Percentiles rank a stretch among this genome's conserved stretches.
Conservation (phyloP, 179 eudicot genomes). For the Corrigiola litoralis region DNA sequence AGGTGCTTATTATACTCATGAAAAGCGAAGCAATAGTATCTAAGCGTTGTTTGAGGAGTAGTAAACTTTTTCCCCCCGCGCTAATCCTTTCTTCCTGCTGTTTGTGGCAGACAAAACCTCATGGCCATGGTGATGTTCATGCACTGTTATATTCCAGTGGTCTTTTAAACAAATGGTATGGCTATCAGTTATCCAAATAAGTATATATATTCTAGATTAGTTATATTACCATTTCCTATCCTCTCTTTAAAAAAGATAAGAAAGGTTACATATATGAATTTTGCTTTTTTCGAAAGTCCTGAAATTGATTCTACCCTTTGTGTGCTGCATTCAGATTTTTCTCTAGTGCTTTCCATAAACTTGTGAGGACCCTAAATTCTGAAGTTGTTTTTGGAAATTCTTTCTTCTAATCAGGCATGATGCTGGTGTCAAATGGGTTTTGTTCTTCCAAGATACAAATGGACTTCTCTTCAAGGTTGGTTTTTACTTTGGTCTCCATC, state of each 20-base stretch:
- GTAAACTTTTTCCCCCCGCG: background rate
- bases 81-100: constrained; percentile 13
- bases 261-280: too few species aligned
- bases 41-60: too few species aligned
- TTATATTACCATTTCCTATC: background rate
- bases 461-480: constrained; percentile 96
- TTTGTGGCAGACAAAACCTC: constrained; percentile 80
- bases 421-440: constrained; percentile 88
- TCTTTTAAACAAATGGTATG: constrained; percentile 66
- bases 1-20: constrained; percentile 39
- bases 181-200: background rate
- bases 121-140: constrained; percentile 99
- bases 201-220: background rate
- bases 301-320: background rate
- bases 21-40: background rate
- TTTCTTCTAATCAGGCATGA: constrained; percentile 46
- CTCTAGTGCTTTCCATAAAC: background rate
- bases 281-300: background rate
- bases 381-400: constrained; percentile 1
- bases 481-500: background rate
- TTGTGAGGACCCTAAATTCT: background rate
- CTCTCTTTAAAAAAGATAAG: too few species aligned
- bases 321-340: background rate
- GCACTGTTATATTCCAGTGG: constrained; percentile 81
- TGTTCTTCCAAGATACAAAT: constrained; percentile 98